A percentile compares a stretch with the other conserved stretches of the same genome.
Conservation (phyloP, 208 protist genomes). For the Leishmania tropica region DNA sequence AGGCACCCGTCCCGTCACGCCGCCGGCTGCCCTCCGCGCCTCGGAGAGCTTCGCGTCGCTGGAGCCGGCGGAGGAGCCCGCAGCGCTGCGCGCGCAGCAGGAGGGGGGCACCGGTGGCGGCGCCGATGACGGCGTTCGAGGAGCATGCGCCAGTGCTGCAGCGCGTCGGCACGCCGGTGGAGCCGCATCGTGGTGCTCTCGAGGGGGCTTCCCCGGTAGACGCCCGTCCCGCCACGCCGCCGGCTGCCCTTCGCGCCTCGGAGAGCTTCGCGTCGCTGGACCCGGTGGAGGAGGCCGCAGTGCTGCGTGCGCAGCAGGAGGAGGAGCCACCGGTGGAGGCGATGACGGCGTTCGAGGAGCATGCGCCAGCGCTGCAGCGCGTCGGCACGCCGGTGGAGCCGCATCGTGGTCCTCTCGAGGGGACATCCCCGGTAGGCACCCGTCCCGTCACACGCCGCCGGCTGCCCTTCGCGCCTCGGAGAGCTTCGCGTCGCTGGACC, state of each 20-base stretch:
- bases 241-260: background rate
- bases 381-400: conserved; percentile 1
- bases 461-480: background rate
- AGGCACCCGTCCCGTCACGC: too few species aligned
- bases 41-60: too few species aligned
- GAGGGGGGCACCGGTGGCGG: too few species aligned
- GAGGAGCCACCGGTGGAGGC: background rate
- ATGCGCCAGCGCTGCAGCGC: background rate
- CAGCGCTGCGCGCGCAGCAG: too few species aligned
- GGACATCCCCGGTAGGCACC: background rate
- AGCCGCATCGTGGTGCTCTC: background rate
- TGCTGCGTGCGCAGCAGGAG: background rate
- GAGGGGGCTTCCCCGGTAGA: too few species aligned
- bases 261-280: background rate
- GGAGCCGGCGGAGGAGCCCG: too few species aligned
- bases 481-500: background rate
- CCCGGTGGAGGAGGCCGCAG: background rate
- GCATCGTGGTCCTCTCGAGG: too few species aligned
- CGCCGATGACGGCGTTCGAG: too few species aligned
- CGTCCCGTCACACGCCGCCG: background rate
- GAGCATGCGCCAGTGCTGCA: background rate
- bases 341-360: too few species aligned
- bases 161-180: background rate
- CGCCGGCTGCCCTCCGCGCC: too few species aligned
- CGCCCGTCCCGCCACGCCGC: background rate